Conservation (phyloP, 2,329 filamentous ascomycete genomes). For the Ceratocystis diversiconidia region DNA sequence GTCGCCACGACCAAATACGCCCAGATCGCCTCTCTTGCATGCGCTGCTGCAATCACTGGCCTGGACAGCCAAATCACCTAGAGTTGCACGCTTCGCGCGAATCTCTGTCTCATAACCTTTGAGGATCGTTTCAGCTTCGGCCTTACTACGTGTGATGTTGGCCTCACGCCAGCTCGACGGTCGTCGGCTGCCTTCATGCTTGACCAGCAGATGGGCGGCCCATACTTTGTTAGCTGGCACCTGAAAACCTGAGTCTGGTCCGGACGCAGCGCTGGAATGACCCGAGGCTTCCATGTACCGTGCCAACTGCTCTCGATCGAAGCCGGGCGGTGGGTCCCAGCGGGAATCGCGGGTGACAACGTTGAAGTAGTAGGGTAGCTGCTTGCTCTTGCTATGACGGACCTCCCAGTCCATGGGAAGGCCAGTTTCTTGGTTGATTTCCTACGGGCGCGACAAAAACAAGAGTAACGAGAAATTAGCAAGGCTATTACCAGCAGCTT, state of each 20-base stretch:
- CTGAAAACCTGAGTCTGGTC: slow-evolving; percentile 20
- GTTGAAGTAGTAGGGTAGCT: slow-evolving; percentile 98
- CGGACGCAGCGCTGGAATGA: slow-evolving; percentile 35
- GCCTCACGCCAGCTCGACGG: slow-evolving; percentile 87
- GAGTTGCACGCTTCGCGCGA: slow-evolving; percentile 47
- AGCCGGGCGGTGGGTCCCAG: slow-evolving; percentile 84
- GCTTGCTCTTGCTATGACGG: slow-evolving; percentile 94
- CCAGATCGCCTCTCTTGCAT: slow-evolving; percentile 83
- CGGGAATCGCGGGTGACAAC: slow-evolving; percentile 69
- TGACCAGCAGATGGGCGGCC: slow-evolving; percentile 81
- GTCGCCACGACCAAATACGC: slow-evolving; percentile 84
- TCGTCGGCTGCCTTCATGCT: slow-evolving; percentile 76
- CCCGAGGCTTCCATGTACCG: slow-evolving; percentile 84
- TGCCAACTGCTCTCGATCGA: slow-evolving; percentile 86
- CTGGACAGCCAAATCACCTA: slow-evolving; percentile 72
- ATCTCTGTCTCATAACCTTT: slow-evolving; percentile 63
- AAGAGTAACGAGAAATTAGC: no score
- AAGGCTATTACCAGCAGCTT: neutral
- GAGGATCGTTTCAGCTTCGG: slow-evolving; percentile 71
- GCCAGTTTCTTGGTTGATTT: slow-evolving; percentile 44
- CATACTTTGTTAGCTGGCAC: slow-evolving; percentile 70
- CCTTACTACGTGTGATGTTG: slow-evolving; percentile 75
- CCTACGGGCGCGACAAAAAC: neutral
- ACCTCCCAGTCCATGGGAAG: slow-evolving; percentile 86
- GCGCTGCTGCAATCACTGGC: slow-evolving; percentile 96